Conservation (phyloP, 2,329 filamentous ascomycete species). For the Anisogramma anomala region DNA sequence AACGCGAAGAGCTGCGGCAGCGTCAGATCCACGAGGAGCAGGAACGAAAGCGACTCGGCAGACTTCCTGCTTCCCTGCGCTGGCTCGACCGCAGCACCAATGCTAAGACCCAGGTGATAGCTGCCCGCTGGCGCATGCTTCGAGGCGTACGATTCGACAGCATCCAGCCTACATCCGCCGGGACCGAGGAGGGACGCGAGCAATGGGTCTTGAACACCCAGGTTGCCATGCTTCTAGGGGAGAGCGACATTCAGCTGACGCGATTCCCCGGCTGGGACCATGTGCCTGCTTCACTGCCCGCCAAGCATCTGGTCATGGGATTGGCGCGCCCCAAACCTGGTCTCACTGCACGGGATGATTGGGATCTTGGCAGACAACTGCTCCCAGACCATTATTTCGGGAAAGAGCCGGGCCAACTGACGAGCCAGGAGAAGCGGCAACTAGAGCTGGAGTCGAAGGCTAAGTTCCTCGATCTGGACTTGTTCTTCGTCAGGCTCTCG, state of each 20-base stretch:
- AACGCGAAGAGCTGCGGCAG: conserved; percentile 32
- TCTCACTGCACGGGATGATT: conserved; percentile 37
- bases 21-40: conserved; percentile 41
- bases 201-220: conserved; percentile 57
- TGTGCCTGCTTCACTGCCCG: conserved; percentile 38
- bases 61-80: conserved; percentile 46
- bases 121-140: conserved; percentile 43
- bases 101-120: conserved; percentile 38
- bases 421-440: conserved; percentile 31
- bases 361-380: conserved; percentile 42
- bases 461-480: conserved; percentile 44
- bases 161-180: conserved; percentile 41
- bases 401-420: conserved; percentile 33
- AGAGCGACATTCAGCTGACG: conserved; percentile 50
- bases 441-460: conserved; percentile 40
- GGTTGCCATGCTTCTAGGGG: conserved; percentile 50
- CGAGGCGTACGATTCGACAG: conserved; percentile 54
- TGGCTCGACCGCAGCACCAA: conserved; percentile 46
- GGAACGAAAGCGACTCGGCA: conserved; percentile 42
- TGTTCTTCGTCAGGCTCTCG: conserved; percentile 58
- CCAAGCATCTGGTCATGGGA: conserved; percentile 49
- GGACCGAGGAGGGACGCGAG: conserved; percentile 46
- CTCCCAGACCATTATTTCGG: conserved; percentile 39
- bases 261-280: conserved; percentile 50
- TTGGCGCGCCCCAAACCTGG: conserved; percentile 46